Evolutionary conservation across 2,329 filamentous ascomycete genomes (phyloP).

Genomic region (Alternaria viburni): DNA sequence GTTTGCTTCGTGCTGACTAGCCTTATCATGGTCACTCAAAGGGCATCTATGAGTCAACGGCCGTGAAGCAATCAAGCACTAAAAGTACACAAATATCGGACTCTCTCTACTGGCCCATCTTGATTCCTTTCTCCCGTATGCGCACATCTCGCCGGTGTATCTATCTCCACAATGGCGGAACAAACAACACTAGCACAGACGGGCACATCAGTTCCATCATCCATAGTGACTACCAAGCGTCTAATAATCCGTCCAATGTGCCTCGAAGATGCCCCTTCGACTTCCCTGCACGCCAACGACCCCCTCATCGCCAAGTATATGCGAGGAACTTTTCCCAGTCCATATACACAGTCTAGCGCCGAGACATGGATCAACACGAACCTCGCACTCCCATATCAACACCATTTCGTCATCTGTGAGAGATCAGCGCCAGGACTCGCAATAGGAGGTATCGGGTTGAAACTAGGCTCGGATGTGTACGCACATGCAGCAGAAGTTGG

Average conservation of each 20-base stretch:
- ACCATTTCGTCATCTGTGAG: conserved; percentile 29
- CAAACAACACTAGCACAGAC: conserved; percentile 23
- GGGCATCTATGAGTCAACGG: not conserved
- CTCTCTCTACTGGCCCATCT: not conserved
- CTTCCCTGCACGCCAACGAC: conserved; percentile 37
- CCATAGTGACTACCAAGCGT: conserved; percentile 37
- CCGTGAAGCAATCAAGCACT: not conserved
- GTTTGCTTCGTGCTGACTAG: not conserved
- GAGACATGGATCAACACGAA: conserved; percentile 46
- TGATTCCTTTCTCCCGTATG: not conserved
- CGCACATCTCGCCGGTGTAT: not conserved
- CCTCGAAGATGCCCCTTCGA: conserved; percentile 37
- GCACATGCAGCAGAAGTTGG: conserved; percentile 50
- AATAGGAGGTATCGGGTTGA: conserved; percentile 50
- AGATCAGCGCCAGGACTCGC: conserved; percentile 14
- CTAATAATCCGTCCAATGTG: conserved; percentile 42
- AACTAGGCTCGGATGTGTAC: conserved; percentile 43
- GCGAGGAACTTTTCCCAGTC: conserved; percentile 47
- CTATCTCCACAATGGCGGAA: conserved; percentile 19
- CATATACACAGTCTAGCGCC: conserved; percentile 47
- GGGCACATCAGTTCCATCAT: conserved; percentile 28
- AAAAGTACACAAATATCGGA: not conserved
- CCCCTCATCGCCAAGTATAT: conserved; percentile 44
- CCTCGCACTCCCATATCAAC: conserved; percentile 12
- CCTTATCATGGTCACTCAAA: not conserved